phyloP scores from a whole-genome alignment of 2,329 filamentous ascomycete species.

The Fusarium beomiforme region DNA sequence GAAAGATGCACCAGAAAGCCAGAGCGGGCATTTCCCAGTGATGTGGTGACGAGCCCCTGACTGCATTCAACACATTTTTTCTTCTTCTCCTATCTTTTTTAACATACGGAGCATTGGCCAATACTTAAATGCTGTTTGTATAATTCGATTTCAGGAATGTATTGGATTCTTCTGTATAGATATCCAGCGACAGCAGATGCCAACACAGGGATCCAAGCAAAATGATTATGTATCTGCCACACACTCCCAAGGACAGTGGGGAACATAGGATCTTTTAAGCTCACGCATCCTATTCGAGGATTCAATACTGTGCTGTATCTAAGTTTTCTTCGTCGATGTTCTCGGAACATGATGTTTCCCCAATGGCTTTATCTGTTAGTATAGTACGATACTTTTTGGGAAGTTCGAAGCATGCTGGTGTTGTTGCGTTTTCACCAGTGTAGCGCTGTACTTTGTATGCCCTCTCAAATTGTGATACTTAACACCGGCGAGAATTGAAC shows the following conservation, averaged over 20 bases:
- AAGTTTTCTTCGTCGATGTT: too few species aligned
- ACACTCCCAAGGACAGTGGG: neutral
- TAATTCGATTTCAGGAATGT: neutral
- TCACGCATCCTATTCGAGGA: neutral
- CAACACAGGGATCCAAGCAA: neutral
- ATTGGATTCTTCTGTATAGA: neutral
- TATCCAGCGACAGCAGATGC: neutral
- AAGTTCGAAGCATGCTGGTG: too few species aligned
- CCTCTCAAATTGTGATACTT: too few species aligned
- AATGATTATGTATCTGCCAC: neutral
- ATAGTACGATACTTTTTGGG: too few species aligned
- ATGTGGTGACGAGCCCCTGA: neutral
- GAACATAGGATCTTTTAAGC: neutral
- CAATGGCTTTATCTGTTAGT: too few species aligned
- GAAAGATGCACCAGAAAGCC: slow-evolving; percentile 45
- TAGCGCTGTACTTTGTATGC: too few species aligned
- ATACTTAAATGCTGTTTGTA: neutral
- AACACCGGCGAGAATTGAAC: too few species aligned
- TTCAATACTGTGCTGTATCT: too few species aligned
- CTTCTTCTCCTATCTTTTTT: too few species aligned
- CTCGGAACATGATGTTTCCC: too few species aligned
- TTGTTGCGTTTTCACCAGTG: too few species aligned
- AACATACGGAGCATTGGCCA: neutral
- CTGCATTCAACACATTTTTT: too few species aligned
- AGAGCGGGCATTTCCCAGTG: slow-evolving; percentile 38